Evolutionary conservation across 140 eudicot species (phyloP).

Genomic region (Ambrosia hybrid): DNA sequence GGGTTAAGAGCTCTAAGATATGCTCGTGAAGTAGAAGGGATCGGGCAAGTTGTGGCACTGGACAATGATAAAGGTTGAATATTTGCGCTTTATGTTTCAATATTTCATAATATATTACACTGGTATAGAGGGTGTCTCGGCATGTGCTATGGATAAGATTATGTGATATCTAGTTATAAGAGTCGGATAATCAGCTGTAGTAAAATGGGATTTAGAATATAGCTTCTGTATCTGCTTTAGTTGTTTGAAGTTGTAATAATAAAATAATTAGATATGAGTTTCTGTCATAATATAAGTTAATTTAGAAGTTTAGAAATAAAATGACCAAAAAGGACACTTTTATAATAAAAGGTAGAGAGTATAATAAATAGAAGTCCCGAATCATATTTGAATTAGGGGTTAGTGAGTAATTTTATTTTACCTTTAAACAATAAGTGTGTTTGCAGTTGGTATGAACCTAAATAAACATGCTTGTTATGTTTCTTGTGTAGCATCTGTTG

Average conservation of each 20-base stretch:
- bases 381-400: neutral
- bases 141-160: neutral
- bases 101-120: neutral
- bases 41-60: constrained; percentile 90
- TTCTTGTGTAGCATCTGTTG: constrained; percentile 72
- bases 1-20: constrained; percentile 96
- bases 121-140: neutral
- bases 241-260: neutral
- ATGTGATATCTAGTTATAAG: neutral
- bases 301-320: neutral
- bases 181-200: no score
- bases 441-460: neutral
- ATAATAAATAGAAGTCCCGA: neutral
- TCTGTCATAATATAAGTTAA: neutral
- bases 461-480: neutral
- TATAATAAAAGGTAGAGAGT: neutral
- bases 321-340: neutral
- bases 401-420: neutral
- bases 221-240: neutral
- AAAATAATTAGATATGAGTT: neutral
- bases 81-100: constrained; percentile 6
- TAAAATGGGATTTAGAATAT: neutral
- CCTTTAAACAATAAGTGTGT: neutral
- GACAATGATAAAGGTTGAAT: constrained; percentile 83
- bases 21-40: constrained; percentile 94